These are phyloP conservation scores for Calonectria hongkongensis DNA, from an alignment of 2,329 filamentous ascomycete species.

Conservation along the genomic window DNA sequence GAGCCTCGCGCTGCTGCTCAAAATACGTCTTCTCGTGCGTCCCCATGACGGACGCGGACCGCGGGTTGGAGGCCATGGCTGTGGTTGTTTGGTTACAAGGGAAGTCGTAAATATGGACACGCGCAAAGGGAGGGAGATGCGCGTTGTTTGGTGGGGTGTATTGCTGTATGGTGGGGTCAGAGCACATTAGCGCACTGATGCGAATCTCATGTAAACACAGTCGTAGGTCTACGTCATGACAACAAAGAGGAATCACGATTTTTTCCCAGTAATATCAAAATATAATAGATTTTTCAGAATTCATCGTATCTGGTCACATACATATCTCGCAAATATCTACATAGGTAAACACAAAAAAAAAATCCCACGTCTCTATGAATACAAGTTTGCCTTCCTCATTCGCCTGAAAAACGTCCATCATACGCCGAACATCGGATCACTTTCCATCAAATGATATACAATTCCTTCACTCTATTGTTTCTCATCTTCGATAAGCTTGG, in stretches of 20 bases:
- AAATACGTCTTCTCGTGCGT: constrained; percentile 77
- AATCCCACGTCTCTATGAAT: constrained; percentile 24
- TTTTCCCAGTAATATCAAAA: background rate
- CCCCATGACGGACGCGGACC: constrained; percentile 54
- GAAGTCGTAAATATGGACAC: constrained; percentile 33
- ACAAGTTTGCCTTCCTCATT: constrained; percentile 27
- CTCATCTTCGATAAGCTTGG: constrained; percentile 64
- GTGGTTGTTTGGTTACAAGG: background rate
- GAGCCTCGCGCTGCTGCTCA: constrained; percentile 83
- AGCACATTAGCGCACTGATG: constrained; percentile 7
- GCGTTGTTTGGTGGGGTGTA: constrained; percentile 30
- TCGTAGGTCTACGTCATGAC: background rate
- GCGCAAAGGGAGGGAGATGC: constrained; percentile 26
- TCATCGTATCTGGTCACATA: constrained; percentile 23
- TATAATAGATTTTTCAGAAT: constrained; percentile 16
- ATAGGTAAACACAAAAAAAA: constrained; percentile 29
- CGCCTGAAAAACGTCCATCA: constrained; percentile 24
- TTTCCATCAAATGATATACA: constrained; percentile 40
- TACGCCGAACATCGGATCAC: constrained; percentile 39
- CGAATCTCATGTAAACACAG: background rate
- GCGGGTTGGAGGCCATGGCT: constrained; percentile 59
- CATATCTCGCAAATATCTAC: constrained; percentile 32
- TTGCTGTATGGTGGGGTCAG: constrained; percentile 28
- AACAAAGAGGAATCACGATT: background rate
- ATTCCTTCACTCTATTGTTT: constrained; percentile 20